Evolutionary conservation across 306 rosid species (phyloP).

Genomic region (Benincasa hispida): DNA sequence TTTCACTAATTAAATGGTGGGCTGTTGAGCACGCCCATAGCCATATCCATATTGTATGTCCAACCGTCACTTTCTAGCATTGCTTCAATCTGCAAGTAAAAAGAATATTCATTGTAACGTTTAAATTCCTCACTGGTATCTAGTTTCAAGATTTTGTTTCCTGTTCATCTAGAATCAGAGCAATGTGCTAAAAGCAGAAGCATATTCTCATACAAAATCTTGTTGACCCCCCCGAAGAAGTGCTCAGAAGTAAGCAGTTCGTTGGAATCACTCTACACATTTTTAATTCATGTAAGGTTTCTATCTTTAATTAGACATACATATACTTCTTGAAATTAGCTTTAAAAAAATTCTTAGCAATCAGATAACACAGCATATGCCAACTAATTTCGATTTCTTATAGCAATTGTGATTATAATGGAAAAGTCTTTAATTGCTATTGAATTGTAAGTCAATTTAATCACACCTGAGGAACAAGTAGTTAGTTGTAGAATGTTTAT

Average conservation of each 20-base stretch:
- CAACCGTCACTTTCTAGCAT: neutral
- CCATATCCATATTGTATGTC: neutral
- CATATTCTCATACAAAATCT: neutral
- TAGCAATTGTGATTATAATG: neutral
- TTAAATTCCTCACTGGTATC: neutral
- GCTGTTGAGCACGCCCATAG: neutral
- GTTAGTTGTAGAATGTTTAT: neutral
- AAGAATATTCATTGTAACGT: neutral
- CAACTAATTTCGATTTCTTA: neutral
- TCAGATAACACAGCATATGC: neutral
- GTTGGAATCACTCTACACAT: neutral
- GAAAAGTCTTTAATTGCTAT: neutral
- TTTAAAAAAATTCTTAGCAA: neutral
- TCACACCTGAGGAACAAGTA: neutral
- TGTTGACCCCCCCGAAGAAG: neutral
- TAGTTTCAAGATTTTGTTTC: neutral
- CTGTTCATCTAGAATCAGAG: neutral
- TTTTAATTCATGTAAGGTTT: neutral
- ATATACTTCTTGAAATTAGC: neutral
- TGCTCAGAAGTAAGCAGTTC: neutral
- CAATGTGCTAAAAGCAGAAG: neutral
- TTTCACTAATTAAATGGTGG: neutral
- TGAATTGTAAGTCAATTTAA: neutral
- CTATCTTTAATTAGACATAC: neutral
- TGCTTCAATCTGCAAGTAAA: slow-evolving; percentile 15